phyloP scores from a whole-genome alignment of 495 filamentous ascomycete genomes.

The Neurospora sp. region DNA sequence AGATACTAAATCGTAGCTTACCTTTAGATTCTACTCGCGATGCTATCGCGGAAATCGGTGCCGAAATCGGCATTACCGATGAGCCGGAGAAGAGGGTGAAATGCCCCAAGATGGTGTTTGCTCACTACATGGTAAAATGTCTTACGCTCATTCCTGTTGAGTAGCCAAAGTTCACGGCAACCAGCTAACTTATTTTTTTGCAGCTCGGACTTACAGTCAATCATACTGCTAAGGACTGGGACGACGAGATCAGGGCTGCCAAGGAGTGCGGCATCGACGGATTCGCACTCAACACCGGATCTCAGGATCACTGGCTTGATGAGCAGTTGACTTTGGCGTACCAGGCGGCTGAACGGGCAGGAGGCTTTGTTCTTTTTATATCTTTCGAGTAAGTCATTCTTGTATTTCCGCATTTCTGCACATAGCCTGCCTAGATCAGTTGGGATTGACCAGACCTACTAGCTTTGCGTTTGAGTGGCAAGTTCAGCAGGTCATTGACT shows the following conservation, averaged over 20 bases:
- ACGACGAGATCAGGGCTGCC: slow-evolving; percentile 49
- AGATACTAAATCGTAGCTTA: background rate
- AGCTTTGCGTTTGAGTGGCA: slow-evolving; percentile 45
- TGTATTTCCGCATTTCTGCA: background rate
- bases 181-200: background rate
- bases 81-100: background rate
- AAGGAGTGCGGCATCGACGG: slow-evolving; percentile 57
- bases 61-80: background rate
- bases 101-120: slow-evolving; percentile 11
- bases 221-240: slow-evolving; percentile 42
- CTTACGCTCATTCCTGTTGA: background rate
- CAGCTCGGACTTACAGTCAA: slow-evolving; percentile 33
- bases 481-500: slow-evolving; percentile 39
- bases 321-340: slow-evolving; percentile 43
- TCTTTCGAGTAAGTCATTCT: slow-evolving; percentile 49
- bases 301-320: slow-evolving; percentile 40
- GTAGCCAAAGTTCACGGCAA: background rate
- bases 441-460: background rate
- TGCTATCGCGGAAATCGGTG: background rate
- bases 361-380: slow-evolving; percentile 51
- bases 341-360: slow-evolving; percentile 39
- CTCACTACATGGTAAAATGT: slow-evolving; percentile 36
- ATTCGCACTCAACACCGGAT: slow-evolving; percentile 60
- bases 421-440: background rate
- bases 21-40: background rate